A percentile compares a stretch with the other conserved stretches of the same genome.
These are phyloP conservation scores for Trichophyton schoenleinii DNA, from an alignment of 2,329 filamentous ascomycete species.

Conservation along the genomic window DNA sequence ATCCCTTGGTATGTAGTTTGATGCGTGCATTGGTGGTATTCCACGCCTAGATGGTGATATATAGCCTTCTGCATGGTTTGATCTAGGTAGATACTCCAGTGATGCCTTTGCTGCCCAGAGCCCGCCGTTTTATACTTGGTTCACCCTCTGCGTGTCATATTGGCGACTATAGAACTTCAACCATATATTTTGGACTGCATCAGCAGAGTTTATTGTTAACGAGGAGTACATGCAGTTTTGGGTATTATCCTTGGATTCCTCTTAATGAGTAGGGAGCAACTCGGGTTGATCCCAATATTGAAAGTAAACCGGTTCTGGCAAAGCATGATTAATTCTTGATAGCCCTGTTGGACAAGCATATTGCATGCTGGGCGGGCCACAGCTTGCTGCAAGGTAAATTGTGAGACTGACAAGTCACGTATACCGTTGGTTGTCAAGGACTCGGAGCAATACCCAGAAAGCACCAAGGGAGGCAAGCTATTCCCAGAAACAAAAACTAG, in stretches of 20 bases:
- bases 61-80: constrained; percentile 19
- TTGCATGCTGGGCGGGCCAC: constrained; percentile 31
- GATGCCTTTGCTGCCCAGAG: constrained; percentile 7
- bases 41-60: constrained; percentile 13
- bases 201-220: constrained; percentile 13
- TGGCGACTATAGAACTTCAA: constrained; percentile 40
- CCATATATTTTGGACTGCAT: constrained; percentile 34
- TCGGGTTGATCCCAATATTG: constrained; percentile 35
- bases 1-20: too few relatives aligned
- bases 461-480: constrained; percentile 19
- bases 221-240: constrained; percentile 3
- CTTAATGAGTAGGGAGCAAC: constrained; percentile 27
- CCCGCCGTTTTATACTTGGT: constrained; percentile 30
- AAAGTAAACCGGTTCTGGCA: constrained; percentile 19
- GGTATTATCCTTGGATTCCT: constrained; percentile 5
- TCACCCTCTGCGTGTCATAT: constrained; percentile 36
- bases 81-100: constrained; percentile 15
- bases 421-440: constrained; percentile 14
- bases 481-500: constrained; percentile 16
- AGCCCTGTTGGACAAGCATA: constrained; percentile 20
- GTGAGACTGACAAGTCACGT: constrained; percentile 14
- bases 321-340: constrained; percentile 26
- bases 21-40: too few relatives aligned
- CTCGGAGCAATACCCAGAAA: constrained; percentile 20
- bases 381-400: constrained; percentile 36